These are phyloP conservation scores for Geotrichum candidum DNA, from an alignment of 1,139 yeast species.

Conservation along the genomic window DNA sequence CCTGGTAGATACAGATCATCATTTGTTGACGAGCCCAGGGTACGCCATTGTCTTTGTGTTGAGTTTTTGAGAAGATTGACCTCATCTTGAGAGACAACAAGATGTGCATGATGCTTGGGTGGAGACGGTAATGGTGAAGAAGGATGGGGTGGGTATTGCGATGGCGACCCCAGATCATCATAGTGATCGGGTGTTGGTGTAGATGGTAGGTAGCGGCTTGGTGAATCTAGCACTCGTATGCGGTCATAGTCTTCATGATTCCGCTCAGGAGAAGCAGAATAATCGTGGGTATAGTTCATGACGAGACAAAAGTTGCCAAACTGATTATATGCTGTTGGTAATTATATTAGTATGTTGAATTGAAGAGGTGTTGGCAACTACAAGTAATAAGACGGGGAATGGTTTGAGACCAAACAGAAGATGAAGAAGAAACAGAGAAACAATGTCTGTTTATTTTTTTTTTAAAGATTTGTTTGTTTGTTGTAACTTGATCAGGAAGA, in stretches of 20 bases:
- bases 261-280: not conserved
- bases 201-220: not conserved
- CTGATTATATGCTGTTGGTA: not conserved
- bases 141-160: not conserved
- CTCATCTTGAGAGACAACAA: slow-evolving; percentile 14
- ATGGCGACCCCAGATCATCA: not conserved
- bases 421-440: not conserved
- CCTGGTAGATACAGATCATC: slow-evolving; percentile 18
- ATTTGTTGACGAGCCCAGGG: slow-evolving; percentile 10
- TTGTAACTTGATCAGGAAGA: not conserved
- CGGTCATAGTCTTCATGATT: not conserved
- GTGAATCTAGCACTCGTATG: not conserved
- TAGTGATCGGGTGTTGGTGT: not conserved
- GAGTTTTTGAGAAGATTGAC: slow-evolving; percentile 14
- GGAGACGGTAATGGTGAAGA: slow-evolving; percentile 11
- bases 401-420: not conserved
- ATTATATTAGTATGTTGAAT: not conserved
- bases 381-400: not conserved
- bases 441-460: not conserved
- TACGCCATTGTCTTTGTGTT: slow-evolving; percentile 15
- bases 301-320: not conserved
- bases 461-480: not conserved
- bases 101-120: slow-evolving; percentile 9
- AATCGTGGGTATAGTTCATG: not conserved
- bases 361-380: not conserved